Evolutionary conservation across 208 protist genomes (phyloP), one percentile per base, ranked within the genome.

Genomic region (Trypanosoma cruzi): DNA sequence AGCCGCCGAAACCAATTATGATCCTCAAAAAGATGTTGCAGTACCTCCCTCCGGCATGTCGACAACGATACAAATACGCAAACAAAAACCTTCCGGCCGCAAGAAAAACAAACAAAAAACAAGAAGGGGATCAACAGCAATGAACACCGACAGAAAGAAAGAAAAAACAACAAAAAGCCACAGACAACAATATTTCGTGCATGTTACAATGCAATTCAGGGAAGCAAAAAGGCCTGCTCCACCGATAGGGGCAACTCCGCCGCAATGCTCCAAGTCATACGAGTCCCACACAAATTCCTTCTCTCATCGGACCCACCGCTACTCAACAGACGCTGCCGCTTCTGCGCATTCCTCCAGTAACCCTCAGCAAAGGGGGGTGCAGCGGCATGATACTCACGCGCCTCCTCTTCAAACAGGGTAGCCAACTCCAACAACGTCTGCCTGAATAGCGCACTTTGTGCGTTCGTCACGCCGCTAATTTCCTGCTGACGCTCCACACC

Each of bases 1-100:
- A 82, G 86, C n/a, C 85, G 79, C 28, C 64, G 49, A 59, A 81
- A 79, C 70, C 74, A 48, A 62, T 91, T 77, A 64, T 91, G 82
- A 18, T 81, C 22, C 8, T 67, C 56, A 31, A 91, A 42, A 22
- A 86, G 50, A 46, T 78, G 13, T 40, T 71, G 52, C 34, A 91
- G 59, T 29, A 68, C 40, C 14, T 66, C 49, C 26, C 36, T 10
- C 16, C 3, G 4, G 44, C 44, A 49, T 14, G 44, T 22, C 16
- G 46, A 46, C 48, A 28, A 63, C 32, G 5, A 40, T 4, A 46
- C 4, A 44, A 61, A 46, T 50, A 18, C n/a, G 49, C 1, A 26
- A 53, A 54, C 20, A 40, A 31, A 40, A 16, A 49, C 14, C 18
- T 34, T 0, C 20, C 0, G 34, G 26, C 22, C 32, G n/a, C 16